phyloP scores from a whole-genome alignment of 139 green algal genomes.

The Picochlorum costavermella region DNA sequence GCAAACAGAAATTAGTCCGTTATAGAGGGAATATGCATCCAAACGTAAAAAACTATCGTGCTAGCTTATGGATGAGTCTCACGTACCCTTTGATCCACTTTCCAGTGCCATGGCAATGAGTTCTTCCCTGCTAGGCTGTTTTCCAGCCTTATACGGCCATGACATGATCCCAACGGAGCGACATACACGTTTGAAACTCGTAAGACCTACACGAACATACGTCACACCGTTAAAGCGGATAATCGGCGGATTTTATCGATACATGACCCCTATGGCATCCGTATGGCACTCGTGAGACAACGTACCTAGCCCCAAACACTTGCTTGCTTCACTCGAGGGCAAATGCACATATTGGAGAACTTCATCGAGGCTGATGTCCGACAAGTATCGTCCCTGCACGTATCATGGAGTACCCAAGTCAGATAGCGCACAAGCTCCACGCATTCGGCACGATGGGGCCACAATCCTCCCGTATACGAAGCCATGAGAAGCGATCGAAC shows the following conservation, averaged over 20 bases:
- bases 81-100: not conserved
- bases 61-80: not conserved
- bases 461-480: too few species aligned
- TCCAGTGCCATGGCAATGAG: not conserved
- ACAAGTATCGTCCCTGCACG: constrained; percentile 4
- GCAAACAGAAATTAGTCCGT: too few species aligned
- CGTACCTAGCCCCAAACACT: not conserved
- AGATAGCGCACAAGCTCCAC: too few species aligned
- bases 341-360: not conserved
- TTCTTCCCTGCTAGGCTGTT: not conserved
- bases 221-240: not conserved
- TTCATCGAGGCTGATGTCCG: not conserved
- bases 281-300: not conserved
- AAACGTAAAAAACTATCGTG: not conserved
- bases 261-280: not conserved
- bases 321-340: not conserved
- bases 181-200: constrained; percentile 6
- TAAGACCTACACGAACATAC: constrained; percentile 1
- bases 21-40: too few species aligned
- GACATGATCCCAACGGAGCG: not conserved
- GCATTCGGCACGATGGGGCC: too few species aligned
- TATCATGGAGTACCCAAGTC: too few species aligned
- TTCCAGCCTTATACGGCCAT: constrained; percentile 1
- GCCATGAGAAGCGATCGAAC: too few species aligned
- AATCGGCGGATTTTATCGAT: not conserved